A percentile compares a stretch with the other conserved stretches of the same genome.
These are phyloP conservation scores for Colletotrichum sp. DNA, from an alignment of 2,329 filamentous ascomycete species.

Conservation along the genomic window DNA sequence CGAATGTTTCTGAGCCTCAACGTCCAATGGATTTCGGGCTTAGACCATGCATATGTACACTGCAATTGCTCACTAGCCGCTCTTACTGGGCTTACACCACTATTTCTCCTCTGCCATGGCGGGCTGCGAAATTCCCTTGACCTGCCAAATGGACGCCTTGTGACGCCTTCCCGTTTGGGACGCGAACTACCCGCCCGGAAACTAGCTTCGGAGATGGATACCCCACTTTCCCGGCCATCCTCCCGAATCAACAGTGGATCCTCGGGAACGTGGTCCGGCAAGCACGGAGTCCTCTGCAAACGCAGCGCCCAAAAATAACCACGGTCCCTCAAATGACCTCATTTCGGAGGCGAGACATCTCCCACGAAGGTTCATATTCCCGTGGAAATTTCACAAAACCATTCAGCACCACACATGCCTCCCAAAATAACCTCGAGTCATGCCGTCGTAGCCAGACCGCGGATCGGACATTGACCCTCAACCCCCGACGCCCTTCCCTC, in stretches of 20 bases:
- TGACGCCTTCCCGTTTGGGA: neutral
- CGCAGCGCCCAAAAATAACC: neutral
- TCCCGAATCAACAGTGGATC: neutral
- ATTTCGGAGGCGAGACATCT: neutral
- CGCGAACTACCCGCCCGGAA: neutral
- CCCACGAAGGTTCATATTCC: neutral
- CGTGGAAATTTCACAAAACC: neutral
- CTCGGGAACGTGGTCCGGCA: neutral
- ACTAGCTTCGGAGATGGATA: neutral
- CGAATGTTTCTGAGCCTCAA: neutral
- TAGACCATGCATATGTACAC: too few species aligned
- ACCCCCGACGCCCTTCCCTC: neutral
- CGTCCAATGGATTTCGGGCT: too few species aligned
- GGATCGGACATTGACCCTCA: neutral
- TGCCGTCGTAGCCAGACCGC: neutral
- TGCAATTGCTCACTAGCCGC: too few species aligned
- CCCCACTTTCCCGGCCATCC: neutral
- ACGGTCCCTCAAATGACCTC: neutral
- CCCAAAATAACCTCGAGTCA: neutral
- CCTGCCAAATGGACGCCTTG: too few species aligned
- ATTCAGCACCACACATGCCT: neutral
- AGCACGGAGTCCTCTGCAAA: neutral
- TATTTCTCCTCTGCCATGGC: too few species aligned
- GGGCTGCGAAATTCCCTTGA: too few species aligned
- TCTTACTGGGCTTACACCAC: too few species aligned